Evolutionary conservation across 495 filamentous ascomycete species (phyloP).

Genomic region (Pseudomonodictys pantanalensis): DNA sequence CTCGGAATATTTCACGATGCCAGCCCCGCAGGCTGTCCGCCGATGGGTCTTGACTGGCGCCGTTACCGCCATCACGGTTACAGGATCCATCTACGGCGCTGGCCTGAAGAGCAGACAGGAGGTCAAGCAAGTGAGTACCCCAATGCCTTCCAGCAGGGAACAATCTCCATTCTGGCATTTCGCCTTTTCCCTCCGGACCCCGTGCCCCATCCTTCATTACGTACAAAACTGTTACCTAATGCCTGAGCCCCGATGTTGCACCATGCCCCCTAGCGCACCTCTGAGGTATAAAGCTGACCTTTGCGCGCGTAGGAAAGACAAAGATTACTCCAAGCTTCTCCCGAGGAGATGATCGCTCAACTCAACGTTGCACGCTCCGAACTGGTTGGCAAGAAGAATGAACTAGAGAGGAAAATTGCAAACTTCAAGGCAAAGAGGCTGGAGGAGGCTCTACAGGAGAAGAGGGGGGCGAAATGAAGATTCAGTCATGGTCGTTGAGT

Average conservation of each 20-base stretch:
- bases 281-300: background rate
- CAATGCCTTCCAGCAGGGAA: background rate
- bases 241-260: background rate
- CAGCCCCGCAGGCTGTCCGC: conserved; percentile 28
- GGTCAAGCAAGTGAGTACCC: conserved; percentile 30
- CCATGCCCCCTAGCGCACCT: background rate
- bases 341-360: conserved; percentile 53
- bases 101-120: conserved; percentile 56
- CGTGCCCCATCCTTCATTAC: background rate
- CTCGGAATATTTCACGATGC: conserved; percentile 3
- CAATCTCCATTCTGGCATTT: background rate
- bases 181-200: background rate
- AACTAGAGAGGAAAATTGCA: conserved; percentile 57
- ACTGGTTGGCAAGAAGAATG: conserved; percentile 50
- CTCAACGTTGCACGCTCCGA: conserved; percentile 50
- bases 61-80: conserved; percentile 50
- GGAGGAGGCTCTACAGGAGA: conserved; percentile 7
- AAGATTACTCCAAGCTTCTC: conserved; percentile 44
- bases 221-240: no score
- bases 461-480: conserved; percentile 19
- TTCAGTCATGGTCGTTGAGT: no score
- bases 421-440: conserved; percentile 37
- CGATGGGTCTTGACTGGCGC: conserved; percentile 48
- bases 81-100: conserved; percentile 56
- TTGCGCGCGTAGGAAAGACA: conserved; percentile 21